A percentile compares a stretch with the other conserved stretches of the same genome.
Evolutionary conservation across 2,329 filamentous ascomycete genomes (phyloP).

Genomic region (Cryphonectria radicalis): DNA sequence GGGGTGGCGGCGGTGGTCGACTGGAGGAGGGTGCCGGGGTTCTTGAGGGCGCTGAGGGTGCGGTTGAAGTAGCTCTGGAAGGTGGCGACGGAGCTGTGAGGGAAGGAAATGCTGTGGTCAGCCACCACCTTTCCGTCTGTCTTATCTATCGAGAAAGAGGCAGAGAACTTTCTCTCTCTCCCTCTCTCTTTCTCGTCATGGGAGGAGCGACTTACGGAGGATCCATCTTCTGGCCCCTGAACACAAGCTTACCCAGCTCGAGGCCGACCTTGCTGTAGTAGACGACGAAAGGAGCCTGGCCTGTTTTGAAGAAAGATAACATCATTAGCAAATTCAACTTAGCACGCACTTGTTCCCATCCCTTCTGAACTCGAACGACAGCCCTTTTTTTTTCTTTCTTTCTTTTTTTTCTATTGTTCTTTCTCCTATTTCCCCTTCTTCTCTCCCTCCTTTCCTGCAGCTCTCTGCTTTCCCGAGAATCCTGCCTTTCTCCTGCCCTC

Average conservation of each 20-base stretch:
- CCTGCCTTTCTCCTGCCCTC: background rate
- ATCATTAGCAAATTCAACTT: constrained; percentile 5
- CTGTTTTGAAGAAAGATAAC: constrained; percentile 50
- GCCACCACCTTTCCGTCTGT: background rate
- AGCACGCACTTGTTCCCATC: background rate
- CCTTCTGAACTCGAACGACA: background rate
- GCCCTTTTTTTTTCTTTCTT: background rate
- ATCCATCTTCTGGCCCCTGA: constrained; percentile 86
- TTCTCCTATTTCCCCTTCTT: background rate
- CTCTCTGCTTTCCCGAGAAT: too few relatives aligned
- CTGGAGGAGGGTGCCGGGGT: constrained; percentile 65
- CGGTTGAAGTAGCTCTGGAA: constrained; percentile 88
- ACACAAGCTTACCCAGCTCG: constrained; percentile 87
- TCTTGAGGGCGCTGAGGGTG: constrained; percentile 70
- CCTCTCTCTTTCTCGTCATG: background rate
- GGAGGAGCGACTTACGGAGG: constrained; percentile 77
- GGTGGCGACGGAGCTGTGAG: constrained; percentile 70
- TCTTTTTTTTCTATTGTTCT: background rate
- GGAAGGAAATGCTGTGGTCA: background rate
- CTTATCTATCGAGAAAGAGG: background rate
- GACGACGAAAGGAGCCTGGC: constrained; percentile 80
- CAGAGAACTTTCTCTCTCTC: too few relatives aligned
- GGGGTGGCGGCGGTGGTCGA: constrained; percentile 54
- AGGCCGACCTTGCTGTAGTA: constrained; percentile 92
- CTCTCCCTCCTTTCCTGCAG: background rate